phyloP scores from a whole-genome alignment of 2,329 filamentous ascomycete genomes.

The Cladophialophora immunda region DNA sequence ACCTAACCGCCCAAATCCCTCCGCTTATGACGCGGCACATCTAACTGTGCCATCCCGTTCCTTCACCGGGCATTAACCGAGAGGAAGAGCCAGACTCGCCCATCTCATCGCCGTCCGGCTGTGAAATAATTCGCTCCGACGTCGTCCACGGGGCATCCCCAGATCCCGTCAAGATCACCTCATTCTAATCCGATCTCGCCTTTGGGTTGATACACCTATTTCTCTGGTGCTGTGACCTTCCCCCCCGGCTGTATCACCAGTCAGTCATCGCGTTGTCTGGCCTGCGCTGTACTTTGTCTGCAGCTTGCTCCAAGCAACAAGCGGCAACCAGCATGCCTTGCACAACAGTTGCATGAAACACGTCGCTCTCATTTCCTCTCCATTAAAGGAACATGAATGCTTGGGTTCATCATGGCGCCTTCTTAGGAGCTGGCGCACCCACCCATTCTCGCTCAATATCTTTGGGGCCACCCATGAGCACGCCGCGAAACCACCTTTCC shows the following conservation, averaged over 20 bases:
- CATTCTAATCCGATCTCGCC: not conserved
- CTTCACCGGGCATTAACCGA: constrained; percentile 8
- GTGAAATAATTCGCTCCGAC: constrained; percentile 9
- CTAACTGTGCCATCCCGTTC: not conserved
- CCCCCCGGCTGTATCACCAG: not conserved
- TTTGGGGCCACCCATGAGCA: constrained; percentile 31
- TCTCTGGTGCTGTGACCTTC: constrained; percentile 7
- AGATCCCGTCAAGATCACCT: constrained; percentile 8
- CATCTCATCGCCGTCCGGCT: constrained; percentile 11
- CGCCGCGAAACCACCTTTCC: constrained; percentile 43
- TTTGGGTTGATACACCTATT: not conserved
- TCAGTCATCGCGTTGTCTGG: constrained; percentile 6
- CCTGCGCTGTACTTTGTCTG: constrained; percentile 12
- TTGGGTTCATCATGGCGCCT: constrained; percentile 36
- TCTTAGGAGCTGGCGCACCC: constrained; percentile 33
- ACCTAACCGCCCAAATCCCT: not conserved
- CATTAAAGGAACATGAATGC: constrained; percentile 26
- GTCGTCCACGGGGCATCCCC: constrained; percentile 12
- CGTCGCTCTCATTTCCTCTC: constrained; percentile 6
- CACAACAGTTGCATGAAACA: constrained; percentile 33
- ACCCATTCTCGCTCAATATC: constrained; percentile 36
- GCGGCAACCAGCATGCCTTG: constrained; percentile 30
- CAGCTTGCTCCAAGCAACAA: constrained; percentile 6
- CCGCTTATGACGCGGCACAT: constrained; percentile 11
- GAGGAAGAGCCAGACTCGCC: not conserved